These are phyloP conservation scores for Cystobasidium onofrii DNA, from an alignment of 768 basidiomycete genomes.

Conservation along the genomic window DNA sequence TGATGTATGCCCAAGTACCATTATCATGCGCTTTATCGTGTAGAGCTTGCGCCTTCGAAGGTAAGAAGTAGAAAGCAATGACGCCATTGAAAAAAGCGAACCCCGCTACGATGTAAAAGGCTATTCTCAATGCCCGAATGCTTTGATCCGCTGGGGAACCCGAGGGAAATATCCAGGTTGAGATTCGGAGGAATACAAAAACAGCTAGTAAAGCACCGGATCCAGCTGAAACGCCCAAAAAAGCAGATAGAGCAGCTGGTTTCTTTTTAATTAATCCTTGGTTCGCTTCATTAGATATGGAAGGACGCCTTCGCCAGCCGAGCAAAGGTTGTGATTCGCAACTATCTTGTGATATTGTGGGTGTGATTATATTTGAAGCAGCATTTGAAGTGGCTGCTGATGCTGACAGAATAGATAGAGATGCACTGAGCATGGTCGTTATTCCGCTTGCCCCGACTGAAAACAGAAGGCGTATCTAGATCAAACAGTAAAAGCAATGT, in stretches of 20 bases:
- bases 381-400: neutral
- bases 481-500: neutral
- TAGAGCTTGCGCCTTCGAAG: neutral
- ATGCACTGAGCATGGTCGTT: constrained; percentile 21
- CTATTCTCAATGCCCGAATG: neutral
- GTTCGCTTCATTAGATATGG: neutral
- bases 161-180: neutral
- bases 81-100: neutral
- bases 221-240: constrained; percentile 14
- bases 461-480: constrained; percentile 19
- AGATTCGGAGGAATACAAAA: constrained; percentile 7
- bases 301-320: constrained; percentile 13
- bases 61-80: neutral
- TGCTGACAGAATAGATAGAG: neutral
- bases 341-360: neutral
- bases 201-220: constrained; percentile 21
- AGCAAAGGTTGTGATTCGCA: constrained; percentile 1
- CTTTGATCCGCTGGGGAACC: neutral
- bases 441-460: constrained; percentile 11
- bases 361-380: neutral
- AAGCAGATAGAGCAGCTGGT: constrained; percentile 23
- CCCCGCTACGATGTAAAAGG: neutral
- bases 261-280: neutral
- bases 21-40: neutral
- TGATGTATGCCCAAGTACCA: neutral